Conservation (phyloP, 2,329 filamentous ascomycete species). For the Calonectria leucothoes region DNA sequence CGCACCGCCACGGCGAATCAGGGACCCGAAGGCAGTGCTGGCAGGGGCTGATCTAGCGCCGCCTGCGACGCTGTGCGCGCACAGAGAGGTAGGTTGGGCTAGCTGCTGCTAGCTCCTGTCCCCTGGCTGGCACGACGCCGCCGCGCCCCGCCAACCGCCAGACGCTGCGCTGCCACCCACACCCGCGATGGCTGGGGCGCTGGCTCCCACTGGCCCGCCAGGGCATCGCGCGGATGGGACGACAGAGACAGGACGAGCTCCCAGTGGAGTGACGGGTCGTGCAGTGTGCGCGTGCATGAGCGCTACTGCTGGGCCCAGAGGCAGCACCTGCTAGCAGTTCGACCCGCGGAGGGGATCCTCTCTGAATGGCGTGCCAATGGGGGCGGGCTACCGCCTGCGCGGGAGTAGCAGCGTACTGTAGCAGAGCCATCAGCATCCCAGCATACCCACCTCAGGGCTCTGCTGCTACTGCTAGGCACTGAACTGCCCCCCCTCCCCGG, state of each 20-base stretch:
- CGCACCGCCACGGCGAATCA: constrained; percentile 1
- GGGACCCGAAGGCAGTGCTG: neutral
- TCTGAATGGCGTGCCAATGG: neutral
- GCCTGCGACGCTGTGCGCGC: constrained; percentile 3
- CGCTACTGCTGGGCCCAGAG: neutral
- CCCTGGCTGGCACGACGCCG: neutral
- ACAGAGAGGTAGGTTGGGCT: neutral
- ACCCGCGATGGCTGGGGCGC: neutral
- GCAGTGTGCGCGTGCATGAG: neutral
- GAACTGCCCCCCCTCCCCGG: neutral
- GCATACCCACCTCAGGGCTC: neutral
- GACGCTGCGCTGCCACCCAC: neutral
- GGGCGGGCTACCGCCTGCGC: neutral
- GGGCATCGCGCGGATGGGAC: neutral
- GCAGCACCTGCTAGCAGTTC: no score
- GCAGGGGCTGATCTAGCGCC: constrained; percentile 3
- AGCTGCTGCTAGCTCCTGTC: neutral
- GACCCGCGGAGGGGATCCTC: no score
- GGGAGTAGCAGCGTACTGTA: neutral
- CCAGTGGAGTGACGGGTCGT: neutral
- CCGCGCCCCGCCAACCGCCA: neutral
- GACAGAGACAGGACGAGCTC: neutral
- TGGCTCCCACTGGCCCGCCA: neutral
- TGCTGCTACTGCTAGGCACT: neutral
- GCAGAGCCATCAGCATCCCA: neutral